Evolutionary conservation across 2,329 filamentous ascomycete genomes (phyloP), one percentile per base, ranked within the genome.

Genomic region (Botrytis squamosa): DNA sequence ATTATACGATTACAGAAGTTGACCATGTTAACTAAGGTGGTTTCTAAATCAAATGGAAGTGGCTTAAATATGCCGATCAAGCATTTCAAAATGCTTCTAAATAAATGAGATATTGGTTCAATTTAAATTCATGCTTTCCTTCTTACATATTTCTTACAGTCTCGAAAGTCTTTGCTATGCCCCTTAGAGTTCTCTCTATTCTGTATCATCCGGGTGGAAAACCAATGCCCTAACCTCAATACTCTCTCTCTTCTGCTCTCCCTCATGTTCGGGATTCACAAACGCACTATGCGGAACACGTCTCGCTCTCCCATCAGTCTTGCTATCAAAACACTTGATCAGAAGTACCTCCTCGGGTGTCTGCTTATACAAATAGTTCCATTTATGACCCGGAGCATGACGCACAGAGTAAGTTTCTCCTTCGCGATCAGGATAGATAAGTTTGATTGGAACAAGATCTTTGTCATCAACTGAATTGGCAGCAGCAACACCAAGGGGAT

Each of bases 321-420:
- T 87, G 40, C 83, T 87, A 80, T 91, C 89, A 78, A 87, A 90
- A 77, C 87, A 89, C 80, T 90, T 91, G 81, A 91, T 88, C 62
- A 91, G 77, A 4, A 88, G 83, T 5, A 88, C 85, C 81, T 91
- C 84, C 5, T 86, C 83, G 0, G 87, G 87, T 0, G 82, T 83
- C 78, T 89, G 85, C 1, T 83, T 83, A 66, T 83, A 83, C 74
- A 86, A 83, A 79, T 87, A 89, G 78, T 85, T 86, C 87, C 87
- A 89, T 77, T 81, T 82, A 57, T 88, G 86, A 0, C 80, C 77
- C 0, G 79, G 76, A 74, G 84, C 83, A 70, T 85, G 76, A n/a
- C 81, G 81, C 29, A 74, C 74, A 36, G 55, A 38, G 25, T 44
- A 70, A 9, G 74, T 75, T 42, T 75, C 74, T 38, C 74, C 60